Base-by-base conservation (phyloP, 2,329 filamentous ascomycete species). In the Aspergillus sp. region DNA sequence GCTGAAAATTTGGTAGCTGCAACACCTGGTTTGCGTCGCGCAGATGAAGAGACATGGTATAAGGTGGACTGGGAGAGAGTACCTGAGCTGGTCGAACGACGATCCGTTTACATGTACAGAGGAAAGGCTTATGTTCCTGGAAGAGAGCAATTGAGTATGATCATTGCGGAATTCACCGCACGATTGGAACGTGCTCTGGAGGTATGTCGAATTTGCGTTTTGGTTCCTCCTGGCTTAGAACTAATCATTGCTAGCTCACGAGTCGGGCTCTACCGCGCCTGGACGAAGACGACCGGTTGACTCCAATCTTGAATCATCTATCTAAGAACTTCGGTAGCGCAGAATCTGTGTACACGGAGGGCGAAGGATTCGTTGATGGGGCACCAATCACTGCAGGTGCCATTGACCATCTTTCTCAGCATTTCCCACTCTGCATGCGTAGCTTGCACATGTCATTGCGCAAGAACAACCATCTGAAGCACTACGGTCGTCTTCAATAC, bases 11-110 rank as follows among this genome's bases (percentile, higher is more conserved):
- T 95, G 40, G 69, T 76, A 1, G 79, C 80, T 30, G 75, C 77
- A 5, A 80, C 76, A 3, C 68, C 69, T 6, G 71, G 73, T 5
- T 56, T 75, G 38, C 66, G 64, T 33, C 64, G 67, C 42, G 49
- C 74, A 5, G 89, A 95, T 11, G 88, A 95, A 34, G 88, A 93
- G 57, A 82, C 74, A 27, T 98, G 89, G 85, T 95, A 94, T 75
- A 97, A 96, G 70, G 89, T 97, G 1, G 89, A 96, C 59, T 98
- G 91, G 90, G 86, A 90, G 62, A 81, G 83, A 30, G 93, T 98
- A 1, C 89, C 91, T 0, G 91, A 97, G 48, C 71, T 98, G 32
- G 83, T 98, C 1, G 90, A 96, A 67, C 71, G 78, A 39, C 77
- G 91, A 40, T 78, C 79, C 41, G 88, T 95, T 1, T 83, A 93